These are phyloP conservation scores for Inosperma sp. DNA, from an alignment of 768 basidiomycete genomes.

Conservation along the genomic window DNA sequence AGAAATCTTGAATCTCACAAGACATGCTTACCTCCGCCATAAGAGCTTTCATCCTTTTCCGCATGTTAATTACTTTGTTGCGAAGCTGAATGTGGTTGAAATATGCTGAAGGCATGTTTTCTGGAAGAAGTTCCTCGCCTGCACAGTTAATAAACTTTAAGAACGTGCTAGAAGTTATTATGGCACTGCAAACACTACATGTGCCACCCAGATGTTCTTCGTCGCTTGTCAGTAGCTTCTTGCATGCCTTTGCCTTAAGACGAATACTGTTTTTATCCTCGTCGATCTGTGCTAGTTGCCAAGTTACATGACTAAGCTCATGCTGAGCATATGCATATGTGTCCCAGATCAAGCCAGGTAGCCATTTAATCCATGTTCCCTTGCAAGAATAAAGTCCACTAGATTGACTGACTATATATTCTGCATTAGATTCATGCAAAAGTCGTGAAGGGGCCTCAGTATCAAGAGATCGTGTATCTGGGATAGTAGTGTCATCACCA, in stretches of 20 bases:
- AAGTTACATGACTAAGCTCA: background rate
- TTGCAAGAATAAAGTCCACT: background rate
- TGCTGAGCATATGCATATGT: constrained; percentile 1
- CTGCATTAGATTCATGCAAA: too few species aligned
- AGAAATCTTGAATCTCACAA: background rate
- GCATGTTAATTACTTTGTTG: background rate
- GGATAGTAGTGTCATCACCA: background rate
- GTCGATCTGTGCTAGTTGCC: background rate
- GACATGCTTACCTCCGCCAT: background rate
- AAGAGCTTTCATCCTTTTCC: background rate
- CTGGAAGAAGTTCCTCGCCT: background rate
- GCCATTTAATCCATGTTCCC: background rate
- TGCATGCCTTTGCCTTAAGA: background rate
- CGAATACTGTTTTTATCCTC: background rate
- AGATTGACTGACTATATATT: too few species aligned
- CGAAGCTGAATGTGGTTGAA: background rate
- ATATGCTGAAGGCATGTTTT: background rate
- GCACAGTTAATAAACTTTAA: background rate
- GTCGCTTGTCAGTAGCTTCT: background rate
- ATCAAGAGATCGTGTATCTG: background rate
- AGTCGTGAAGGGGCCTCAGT: background rate
- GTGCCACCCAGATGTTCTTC: background rate
- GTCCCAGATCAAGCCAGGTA: background rate
- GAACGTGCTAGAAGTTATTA: background rate
- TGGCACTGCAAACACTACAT: background rate